A percentile compares a stretch with the other conserved stretches of the same genome.
Evolutionary conservation across 2,329 filamentous ascomycete species (phyloP).

Genomic region (Incumbomyces delicatus): DNA sequence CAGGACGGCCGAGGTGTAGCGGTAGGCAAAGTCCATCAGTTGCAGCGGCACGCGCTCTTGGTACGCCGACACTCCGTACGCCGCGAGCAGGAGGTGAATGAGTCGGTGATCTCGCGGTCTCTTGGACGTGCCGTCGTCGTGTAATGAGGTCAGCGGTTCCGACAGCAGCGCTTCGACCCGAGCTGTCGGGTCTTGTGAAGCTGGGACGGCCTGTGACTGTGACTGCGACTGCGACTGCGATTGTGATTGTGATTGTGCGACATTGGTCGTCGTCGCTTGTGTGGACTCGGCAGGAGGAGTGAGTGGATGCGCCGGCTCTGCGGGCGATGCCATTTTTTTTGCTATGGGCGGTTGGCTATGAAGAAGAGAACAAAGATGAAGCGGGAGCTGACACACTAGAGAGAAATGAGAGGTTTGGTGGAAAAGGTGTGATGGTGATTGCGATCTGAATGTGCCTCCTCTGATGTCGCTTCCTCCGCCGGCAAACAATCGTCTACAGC

Average conservation of each 20-base stretch:
- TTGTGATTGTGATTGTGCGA: conserved; percentile 8
- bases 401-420: no score
- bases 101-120: conserved; percentile 41
- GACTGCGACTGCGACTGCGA: conserved; percentile 12
- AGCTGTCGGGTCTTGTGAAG: conserved; percentile 12
- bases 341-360: no score
- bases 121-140: conserved; percentile 38
- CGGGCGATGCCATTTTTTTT: conserved; percentile 12
- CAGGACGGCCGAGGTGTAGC: conserved; percentile 44
- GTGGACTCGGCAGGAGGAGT: conserved; percentile 35
- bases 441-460: no score
- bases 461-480: no score
- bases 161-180: conserved; percentile 23
- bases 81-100: conserved; percentile 42
- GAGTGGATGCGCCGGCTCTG: conserved; percentile 24
- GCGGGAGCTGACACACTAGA: no score
- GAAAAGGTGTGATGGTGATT: no score
- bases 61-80: conserved; percentile 40
- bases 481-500: no score
- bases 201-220: conserved; percentile 19
- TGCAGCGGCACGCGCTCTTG: conserved; percentile 45
- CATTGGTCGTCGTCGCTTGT: conserved; percentile 17
- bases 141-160: conserved; percentile 34
- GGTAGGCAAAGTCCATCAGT: conserved; percentile 44
- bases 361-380: no score